phyloP scores from a whole-genome alignment of 2,329 filamentous ascomycete species.

The Phyllosticta capitalensis region DNA sequence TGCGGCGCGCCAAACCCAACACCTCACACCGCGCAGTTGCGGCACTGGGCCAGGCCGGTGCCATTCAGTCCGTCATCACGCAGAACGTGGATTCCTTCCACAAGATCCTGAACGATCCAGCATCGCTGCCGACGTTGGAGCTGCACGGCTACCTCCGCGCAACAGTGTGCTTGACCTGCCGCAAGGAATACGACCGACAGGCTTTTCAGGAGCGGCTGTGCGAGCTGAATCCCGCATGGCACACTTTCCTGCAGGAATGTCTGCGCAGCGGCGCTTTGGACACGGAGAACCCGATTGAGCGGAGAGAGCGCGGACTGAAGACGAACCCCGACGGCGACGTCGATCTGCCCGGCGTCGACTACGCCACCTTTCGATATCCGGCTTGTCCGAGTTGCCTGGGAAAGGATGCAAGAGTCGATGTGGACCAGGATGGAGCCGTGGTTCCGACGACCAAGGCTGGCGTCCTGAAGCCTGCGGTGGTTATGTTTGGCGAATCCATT shows the following conservation, averaged over 20 bases:
- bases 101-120: constrained; percentile 53
- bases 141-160: constrained; percentile 84
- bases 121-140: constrained; percentile 64
- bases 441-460: constrained; percentile 55
- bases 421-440: constrained; percentile 78
- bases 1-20: constrained; percentile 73
- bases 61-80: constrained; percentile 71
- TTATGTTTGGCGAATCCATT: constrained; percentile 95
- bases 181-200: constrained; percentile 58
- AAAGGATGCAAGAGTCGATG: constrained; percentile 48
- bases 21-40: constrained; percentile 67
- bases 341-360: constrained; percentile 76
- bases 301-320: constrained; percentile 59
- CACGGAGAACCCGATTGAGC: constrained; percentile 65
- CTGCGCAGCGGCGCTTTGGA: constrained; percentile 65
- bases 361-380: constrained; percentile 84
- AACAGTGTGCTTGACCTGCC: constrained; percentile 72
- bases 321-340: constrained; percentile 94
- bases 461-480: constrained; percentile 82
- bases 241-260: constrained; percentile 61
- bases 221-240: constrained; percentile 78
- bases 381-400: constrained; percentile 72
- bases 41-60: constrained; percentile 60
- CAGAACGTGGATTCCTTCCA: constrained; percentile 99
- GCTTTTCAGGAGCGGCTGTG: constrained; percentile 69